Base-by-base conservation (phyloP, 257 asterid genomes). In the Forsythia viridissima region DNA sequence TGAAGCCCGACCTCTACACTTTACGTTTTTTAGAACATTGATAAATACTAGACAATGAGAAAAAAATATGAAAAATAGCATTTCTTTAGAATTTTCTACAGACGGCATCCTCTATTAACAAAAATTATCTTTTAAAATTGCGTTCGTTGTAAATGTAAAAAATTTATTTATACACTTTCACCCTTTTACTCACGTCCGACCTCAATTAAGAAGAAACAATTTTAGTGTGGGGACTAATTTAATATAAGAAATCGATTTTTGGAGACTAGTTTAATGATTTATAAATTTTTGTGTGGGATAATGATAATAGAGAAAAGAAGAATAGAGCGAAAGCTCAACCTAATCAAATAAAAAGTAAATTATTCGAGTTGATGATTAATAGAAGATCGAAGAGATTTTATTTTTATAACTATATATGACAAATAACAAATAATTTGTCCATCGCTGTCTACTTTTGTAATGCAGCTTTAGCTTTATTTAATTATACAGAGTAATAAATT, bases 391-490 rank as follows among this genome's bases (percentile, higher is more conserved):
- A 69, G 3, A 4, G 1, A 48, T 8, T 48, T 48, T 34, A 30
- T 24, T 51, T 42, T n/a, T 2, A 51, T 21, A 6, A 21, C 15
- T 18, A 51, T 74, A 40, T 57, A 40, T 39, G 51, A 10, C 16
- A 44, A 11, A 44, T n/a, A 36, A 61, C 71, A 76, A 15, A 12
- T 8, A 24, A 65, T 43, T 66, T 67, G 41, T 30, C 63, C 67
- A 44, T 43, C 80, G 13, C 21, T 76, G 3, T 42, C 67, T 41
- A 3, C 37, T 71, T 65, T 66, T 12, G 36, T 44, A 8, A 46
- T 43, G 63, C 2, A 65, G 24, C 21, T 68, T 46, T 76, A 43
- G 74, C 72, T 76, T 76, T 42, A 11, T 12, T 8, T 24, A 76
- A 67, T 24, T 24, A 24, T 24, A 24, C 0, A 0, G 48, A 34